These are phyloP conservation scores for Ascochyta fabae DNA, from an alignment of 2,329 filamentous ascomycete genomes.

Conservation along the genomic window DNA sequence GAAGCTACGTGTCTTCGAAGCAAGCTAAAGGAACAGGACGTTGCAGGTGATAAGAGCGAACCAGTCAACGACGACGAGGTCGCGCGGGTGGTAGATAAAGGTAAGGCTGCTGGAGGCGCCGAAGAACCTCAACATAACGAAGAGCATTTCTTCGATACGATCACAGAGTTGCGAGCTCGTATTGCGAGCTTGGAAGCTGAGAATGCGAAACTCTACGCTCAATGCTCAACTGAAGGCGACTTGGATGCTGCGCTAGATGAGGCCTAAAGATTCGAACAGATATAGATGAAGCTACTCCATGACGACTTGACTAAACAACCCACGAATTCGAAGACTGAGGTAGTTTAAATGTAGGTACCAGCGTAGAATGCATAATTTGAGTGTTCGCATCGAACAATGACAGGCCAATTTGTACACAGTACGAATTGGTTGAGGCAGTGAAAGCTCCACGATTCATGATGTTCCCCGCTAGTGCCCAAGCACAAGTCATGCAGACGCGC, in stretches of 20 bases:
- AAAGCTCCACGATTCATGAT: not conserved
- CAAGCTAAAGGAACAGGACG: not conserved
- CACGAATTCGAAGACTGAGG: no score
- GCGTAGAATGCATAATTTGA: no score
- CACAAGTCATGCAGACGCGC: conserved; percentile 5
- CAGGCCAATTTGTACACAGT: not conserved
- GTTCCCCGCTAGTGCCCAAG: not conserved
- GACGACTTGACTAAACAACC: no score
- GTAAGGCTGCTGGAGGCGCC: not conserved
- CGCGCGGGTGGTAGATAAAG: no score
- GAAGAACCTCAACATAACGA: not conserved
- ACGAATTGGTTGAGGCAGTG: not conserved
- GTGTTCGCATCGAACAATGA: no score
- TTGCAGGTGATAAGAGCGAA: not conserved
- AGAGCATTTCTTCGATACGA: not conserved
- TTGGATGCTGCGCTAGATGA: not conserved
- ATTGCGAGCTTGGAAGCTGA: not conserved
- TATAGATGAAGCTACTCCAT: no score
- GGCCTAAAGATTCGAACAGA: not conserved
- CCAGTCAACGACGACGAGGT: not conserved
- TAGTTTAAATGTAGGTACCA: no score
- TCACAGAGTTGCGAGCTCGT: not conserved
- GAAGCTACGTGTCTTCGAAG: not conserved
- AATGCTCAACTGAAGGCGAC: not conserved
- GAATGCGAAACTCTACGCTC: not conserved